These are phyloP conservation scores for Geranium rotundifolium DNA, from an alignment of 345 rosid species.

Conservation along the genomic window DNA sequence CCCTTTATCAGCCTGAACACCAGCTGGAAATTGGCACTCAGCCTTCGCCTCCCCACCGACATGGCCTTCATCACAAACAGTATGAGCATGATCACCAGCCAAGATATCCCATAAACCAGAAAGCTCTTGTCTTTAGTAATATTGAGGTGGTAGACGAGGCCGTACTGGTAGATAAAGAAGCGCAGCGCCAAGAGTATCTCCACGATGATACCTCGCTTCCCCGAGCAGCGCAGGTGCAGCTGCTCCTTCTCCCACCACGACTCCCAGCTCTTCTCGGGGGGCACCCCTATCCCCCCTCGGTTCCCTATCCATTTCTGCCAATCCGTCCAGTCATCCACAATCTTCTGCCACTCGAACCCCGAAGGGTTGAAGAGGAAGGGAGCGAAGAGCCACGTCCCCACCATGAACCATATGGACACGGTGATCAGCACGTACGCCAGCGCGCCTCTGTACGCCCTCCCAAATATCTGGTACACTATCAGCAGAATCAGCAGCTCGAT, in stretches of 20 bases:
- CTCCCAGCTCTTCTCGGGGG: slow-evolving; percentile 98
- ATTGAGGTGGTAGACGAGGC: slow-evolving; percentile 81
- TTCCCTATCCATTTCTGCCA: slow-evolving; percentile 99
- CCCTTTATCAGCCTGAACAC: slow-evolving; percentile 93
- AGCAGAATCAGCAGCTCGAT: slow-evolving; percentile 94
- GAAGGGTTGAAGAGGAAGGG: slow-evolving; percentile 98
- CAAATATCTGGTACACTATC: slow-evolving; percentile 74
- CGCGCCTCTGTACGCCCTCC: slow-evolving; percentile 72
- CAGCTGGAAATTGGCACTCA: slow-evolving; percentile 93
- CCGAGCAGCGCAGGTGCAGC: slow-evolving; percentile 82
- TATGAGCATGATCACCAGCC: slow-evolving; percentile 85
- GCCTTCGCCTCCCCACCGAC: slow-evolving; percentile 84
- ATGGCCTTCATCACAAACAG: slow-evolving; percentile 97
- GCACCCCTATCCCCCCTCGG: slow-evolving; percentile 93
- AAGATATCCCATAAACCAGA: slow-evolving; percentile 84
- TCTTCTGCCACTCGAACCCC: too few relatives aligned
- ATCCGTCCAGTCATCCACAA: slow-evolving; percentile 99
- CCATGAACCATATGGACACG: slow-evolving; percentile 98
- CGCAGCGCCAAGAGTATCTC: slow-evolving; percentile 81
- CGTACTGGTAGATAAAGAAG: slow-evolving; percentile 90
- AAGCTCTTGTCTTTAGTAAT: slow-evolving; percentile 46
- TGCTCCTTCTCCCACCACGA: slow-evolving; percentile 99
- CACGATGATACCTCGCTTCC: slow-evolving; percentile 80
- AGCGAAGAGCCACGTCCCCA: slow-evolving; percentile 97
- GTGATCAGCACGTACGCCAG: slow-evolving; percentile 85